Evolutionary conservation across 768 basidiomycete genomes (phyloP).

Genomic region (Naganishia antarctica): DNA sequence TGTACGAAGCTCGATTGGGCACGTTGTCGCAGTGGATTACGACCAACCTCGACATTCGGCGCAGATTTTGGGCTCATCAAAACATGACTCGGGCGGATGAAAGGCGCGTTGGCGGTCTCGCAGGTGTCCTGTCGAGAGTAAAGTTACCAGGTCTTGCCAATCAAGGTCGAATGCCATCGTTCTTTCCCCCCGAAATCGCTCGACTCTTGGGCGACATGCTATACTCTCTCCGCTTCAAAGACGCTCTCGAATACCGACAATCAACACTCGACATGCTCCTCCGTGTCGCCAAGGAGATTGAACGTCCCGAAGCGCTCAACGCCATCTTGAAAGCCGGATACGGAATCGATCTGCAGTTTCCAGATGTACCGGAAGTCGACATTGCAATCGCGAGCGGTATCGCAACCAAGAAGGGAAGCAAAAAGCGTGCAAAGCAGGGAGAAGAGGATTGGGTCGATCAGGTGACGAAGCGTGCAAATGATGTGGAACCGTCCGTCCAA

Average conservation of each 20-base stretch:
- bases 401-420: not conserved
- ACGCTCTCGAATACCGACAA: conserved; percentile 4
- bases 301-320: conserved; percentile 15
- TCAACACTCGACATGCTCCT: conserved; percentile 8
- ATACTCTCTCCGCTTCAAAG: conserved; percentile 4
- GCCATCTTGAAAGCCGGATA: conserved; percentile 23
- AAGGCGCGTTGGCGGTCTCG: not conserved
- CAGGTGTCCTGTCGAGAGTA: not conserved
- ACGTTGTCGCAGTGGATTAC: conserved; percentile 19
- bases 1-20: conserved; percentile 15
- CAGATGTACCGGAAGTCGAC: conserved; percentile 8
- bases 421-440: conserved; percentile 12
- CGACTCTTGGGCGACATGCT: conserved; percentile 12
- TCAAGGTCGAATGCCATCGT: conserved; percentile 17
- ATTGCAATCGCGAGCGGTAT: not conserved
- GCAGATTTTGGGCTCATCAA: conserved; percentile 11
- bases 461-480: not conserved
- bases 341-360: conserved; percentile 22
- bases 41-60: conserved; percentile 12
- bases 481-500: not conserved
- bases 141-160: not conserved
- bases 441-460: conserved; percentile 20
- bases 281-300: conserved; percentile 24
- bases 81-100: conserved; percentile 10
- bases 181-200: conserved; percentile 24